Evolutionary conservation across 2,329 filamentous ascomycete genomes (phyloP).

Genomic region (Dryadomyces quercus-mongolicae): DNA sequence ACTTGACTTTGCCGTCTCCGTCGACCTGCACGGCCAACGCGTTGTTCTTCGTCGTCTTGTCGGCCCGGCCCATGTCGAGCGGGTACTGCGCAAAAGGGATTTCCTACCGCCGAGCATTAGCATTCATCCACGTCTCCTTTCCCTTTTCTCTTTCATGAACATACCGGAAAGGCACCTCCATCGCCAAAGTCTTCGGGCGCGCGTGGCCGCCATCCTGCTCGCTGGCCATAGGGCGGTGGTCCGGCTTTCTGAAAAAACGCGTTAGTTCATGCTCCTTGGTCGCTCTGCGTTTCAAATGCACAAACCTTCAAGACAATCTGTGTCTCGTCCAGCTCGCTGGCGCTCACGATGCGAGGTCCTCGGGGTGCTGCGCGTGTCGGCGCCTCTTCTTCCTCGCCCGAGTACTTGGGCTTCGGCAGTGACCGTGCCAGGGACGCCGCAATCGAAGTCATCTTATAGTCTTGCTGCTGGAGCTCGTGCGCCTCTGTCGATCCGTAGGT

Average conservation of each 20-base stretch:
- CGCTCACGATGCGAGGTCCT: conserved; percentile 71
- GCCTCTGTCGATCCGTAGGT: neutral
- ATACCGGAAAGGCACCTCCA: conserved; percentile 83
- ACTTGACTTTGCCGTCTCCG: conserved; percentile 84
- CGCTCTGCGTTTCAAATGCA: neutral
- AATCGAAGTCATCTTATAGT: conserved; percentile 47
- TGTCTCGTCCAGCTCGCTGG: conserved; percentile 68
- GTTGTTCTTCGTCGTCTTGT: conserved; percentile 54
- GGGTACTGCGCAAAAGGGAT: conserved; percentile 82
- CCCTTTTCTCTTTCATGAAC: conserved; percentile 27
- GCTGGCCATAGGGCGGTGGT: conserved; percentile 78
- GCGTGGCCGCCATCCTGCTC: conserved; percentile 82
- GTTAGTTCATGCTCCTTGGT: conserved; percentile 4
- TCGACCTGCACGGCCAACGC: conserved; percentile 90
- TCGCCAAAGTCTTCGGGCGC: conserved; percentile 86
- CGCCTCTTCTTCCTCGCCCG: conserved; percentile 75
- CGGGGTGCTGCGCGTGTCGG: conserved; percentile 59
- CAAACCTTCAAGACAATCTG: conserved; percentile 69
- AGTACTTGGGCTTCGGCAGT: conserved; percentile 83
- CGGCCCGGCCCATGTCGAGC: conserved; percentile 82
- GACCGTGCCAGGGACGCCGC: conserved; percentile 63
- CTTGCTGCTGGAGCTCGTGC: neutral
- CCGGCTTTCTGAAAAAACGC: conserved; percentile 49
- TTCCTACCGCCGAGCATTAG: conserved; percentile 2
- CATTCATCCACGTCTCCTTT: neutral